phyloP scores from a whole-genome alignment of 805 yeast genomes.

The Hanseniaspora occidentalis region DNA sequence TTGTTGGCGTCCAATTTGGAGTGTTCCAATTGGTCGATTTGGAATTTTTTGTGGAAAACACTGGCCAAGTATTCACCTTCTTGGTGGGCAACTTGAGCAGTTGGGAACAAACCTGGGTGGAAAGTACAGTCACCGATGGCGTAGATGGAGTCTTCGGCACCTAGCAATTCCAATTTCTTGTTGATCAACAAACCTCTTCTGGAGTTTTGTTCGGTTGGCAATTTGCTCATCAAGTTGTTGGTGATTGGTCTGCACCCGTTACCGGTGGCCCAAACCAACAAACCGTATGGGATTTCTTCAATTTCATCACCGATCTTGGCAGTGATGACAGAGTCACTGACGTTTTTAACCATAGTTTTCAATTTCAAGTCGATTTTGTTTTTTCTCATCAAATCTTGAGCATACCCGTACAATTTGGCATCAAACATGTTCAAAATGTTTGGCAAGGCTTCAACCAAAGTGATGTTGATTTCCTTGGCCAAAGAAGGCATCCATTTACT shows the following conservation, averaged over 20 bases:
- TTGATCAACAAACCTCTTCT: constrained; percentile 84
- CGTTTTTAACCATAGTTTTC: constrained; percentile 81
- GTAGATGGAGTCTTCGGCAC: constrained; percentile 61
- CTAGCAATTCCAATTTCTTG: constrained; percentile 71
- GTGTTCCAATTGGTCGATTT: constrained; percentile 46
- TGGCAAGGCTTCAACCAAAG: constrained; percentile 84
- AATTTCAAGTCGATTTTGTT: constrained; percentile 64
- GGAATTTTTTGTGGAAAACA: constrained; percentile 52
- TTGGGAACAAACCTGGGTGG: constrained; percentile 78
- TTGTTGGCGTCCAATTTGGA: constrained; percentile 22
- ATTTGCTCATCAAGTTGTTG: constrained; percentile 47
- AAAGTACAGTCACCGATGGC: constrained; percentile 94
- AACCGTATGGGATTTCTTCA: constrained; percentile 74
- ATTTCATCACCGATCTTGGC: constrained; percentile 62
- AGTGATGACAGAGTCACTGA: constrained; percentile 54
- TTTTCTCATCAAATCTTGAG: constrained; percentile 60
- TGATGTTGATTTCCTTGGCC: constrained; percentile 68
- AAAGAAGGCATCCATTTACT: constrained; percentile 80
- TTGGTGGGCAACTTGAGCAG: constrained; percentile 96
- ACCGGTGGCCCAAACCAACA: constrained; percentile 96
- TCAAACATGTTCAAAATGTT: constrained; percentile 71
- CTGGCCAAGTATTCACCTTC: constrained; percentile 75
- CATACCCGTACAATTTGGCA: constrained; percentile 58
- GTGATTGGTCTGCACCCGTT: constrained; percentile 77
- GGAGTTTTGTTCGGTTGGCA: constrained; percentile 71